Conservation (phyloP, 2,329 filamentous ascomycete genomes). For the Elsinoe arachidis region DNA sequence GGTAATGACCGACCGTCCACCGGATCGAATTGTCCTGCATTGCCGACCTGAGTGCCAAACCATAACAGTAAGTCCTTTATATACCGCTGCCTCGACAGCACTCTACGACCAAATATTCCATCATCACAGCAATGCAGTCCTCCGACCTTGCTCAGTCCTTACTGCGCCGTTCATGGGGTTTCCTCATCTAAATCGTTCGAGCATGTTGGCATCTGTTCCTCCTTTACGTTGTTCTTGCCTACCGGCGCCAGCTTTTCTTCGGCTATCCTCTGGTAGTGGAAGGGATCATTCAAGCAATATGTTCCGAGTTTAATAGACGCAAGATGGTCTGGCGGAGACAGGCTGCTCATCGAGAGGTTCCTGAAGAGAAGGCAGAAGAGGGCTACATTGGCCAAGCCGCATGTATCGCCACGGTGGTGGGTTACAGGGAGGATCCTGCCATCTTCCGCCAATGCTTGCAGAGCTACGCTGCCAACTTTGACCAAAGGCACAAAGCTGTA, state of each 20-base stretch:
- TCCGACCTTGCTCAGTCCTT: no score
- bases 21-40: no score
- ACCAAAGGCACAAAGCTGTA: neutral
- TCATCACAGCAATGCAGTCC: no score
- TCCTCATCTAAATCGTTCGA: neutral
- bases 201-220: neutral
- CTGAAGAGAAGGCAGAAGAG: neutral
- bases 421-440: neutral
- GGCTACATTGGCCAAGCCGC: neutral
- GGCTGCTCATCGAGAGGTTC: neutral
- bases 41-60: no score
- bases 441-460: neutral
- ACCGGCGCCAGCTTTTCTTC: neutral
- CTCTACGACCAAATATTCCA: no score
- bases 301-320: neutral
- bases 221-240: neutral
- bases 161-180: no score
- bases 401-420: neutral
- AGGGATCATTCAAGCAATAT: neutral
- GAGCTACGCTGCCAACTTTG: slow-evolving; percentile 4
- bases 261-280: neutral
- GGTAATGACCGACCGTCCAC: no score
- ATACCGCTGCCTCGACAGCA: no score
- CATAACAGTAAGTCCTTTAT: no score
- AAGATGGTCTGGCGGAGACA: neutral